Evolutionary conservation across 2,329 filamentous ascomycete species (phyloP), one percentile per base, ranked within the genome.

Genomic region (Claviceps maximensis): DNA sequence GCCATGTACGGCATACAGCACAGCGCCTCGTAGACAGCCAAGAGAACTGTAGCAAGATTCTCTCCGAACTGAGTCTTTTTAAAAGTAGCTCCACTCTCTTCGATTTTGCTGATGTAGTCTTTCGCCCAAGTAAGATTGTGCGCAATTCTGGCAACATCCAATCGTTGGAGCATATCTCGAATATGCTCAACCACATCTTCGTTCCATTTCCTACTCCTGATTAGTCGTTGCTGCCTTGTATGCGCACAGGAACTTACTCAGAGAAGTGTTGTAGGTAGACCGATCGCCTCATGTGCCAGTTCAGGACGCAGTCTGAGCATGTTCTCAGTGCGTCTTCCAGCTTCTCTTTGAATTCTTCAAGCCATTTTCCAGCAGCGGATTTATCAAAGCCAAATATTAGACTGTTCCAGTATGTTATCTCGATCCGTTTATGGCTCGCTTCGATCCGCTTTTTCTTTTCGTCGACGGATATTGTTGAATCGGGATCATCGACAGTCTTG

Each of bases 11-110:
- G 77, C 58, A 89, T 81, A 66, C 86, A 95, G 65, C 89, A 95
- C 50, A 97, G 72, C 0, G 86, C 84, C 66, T 97, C 91, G 61
- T 94, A 95, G 31, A 97, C 79, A 12, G 88, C 84, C 54, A 93
- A 79, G 50, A 94, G 78, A 7, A 87, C 81, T 29, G 79, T 72
- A 1, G 77, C 70, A 29, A 78, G 69, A 7, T 75, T 65, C 21
- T 70, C 69, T 13, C 72, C 73, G 40, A 79, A 68, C 51, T 72
- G 70, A 0, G 68, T 61, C 42, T 74, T 73, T 47, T 70, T 72
- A 64, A 78, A 78, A 2, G 64, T 63, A 2, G 69, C 69, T 23
- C 76, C 71, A 9, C 69, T 64, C 41, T 69, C 66, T 51, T 78
- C 74, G 4, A 78, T 75, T 50, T 73, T 74, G 29, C 71, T 67